Evolutionary conservation across 257 asterid species (phyloP), one percentile per base, ranked within the genome.

Genomic region (Cruciata laevipes): DNA sequence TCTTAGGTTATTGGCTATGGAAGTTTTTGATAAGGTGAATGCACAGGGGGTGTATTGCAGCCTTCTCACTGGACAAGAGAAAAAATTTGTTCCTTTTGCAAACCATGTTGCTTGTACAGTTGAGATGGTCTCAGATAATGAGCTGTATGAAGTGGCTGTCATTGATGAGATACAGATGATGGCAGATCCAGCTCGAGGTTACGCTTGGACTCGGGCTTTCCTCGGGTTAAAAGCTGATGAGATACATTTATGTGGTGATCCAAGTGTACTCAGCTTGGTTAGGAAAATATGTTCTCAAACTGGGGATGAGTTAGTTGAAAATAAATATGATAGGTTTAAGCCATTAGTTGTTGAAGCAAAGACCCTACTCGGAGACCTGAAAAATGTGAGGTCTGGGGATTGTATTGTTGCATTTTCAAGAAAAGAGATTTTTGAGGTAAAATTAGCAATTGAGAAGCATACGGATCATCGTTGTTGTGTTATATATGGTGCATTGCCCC

Each of bases 221-320:
- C 90, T 90, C 5, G 97, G 97, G 61, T 70, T 93, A 67, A 90
- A 86, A 78, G 97, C 99, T 49, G 99, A 90, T 70, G 99, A 93
- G 82, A 85, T 93, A 57, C 99, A 93, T 79, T 71, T 90, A 67
- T 88, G 99, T 63, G 99, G 99, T n/a, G 99, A 93, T 84, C 97
- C 99, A 13, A 93, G 99, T 82, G 99, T 93, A 78, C 72, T 90
- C 58, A 61, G 77, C 64, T 68, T 86, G 32, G 90, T 93, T 53
- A 75, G 95, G 77, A 79, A 78, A 67, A 75, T 93, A 33, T 90
- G 96, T 74, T 71, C 75, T 0, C 94, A 84, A 6, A 90, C 95
- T 1, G 97, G 97, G 69, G 99, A 93, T 74, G 97, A 90, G 73
- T 86, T 93, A 71, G 80, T 88, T 1, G 92, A 83, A 71, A 87